These are phyloP conservation scores for Penicillium sp. DNA, from an alignment of 2,329 filamentous ascomycete genomes.

Conservation along the genomic window DNA sequence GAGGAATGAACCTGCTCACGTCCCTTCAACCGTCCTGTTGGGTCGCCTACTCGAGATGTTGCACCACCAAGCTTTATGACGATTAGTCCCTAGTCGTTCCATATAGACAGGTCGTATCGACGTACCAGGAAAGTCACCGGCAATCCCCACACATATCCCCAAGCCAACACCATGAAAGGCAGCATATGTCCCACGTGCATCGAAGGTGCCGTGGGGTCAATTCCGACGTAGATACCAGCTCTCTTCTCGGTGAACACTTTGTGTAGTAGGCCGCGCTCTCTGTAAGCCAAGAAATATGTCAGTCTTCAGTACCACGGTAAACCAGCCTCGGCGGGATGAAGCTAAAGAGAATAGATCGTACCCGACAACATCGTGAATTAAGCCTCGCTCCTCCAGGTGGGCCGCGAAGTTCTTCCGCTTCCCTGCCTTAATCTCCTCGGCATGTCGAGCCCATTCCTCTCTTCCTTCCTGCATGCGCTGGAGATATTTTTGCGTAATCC, in stretches of 20 bases:
- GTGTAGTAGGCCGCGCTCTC: slow-evolving; percentile 52
- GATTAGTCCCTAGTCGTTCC: slow-evolving; percentile 24
- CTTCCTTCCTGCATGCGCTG: slow-evolving; percentile 48
- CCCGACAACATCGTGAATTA: slow-evolving; percentile 56
- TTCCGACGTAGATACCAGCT: slow-evolving; percentile 55
- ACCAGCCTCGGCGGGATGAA: background rate
- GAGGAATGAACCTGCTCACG: slow-evolving; percentile 46
- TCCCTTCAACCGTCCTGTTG: slow-evolving; percentile 51
- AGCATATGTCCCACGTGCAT: slow-evolving; percentile 59
- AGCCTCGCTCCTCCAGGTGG: slow-evolving; percentile 54
- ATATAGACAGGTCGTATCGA: background rate
- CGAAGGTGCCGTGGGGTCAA: slow-evolving; percentile 58
- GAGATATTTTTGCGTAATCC: slow-evolving; percentile 46
- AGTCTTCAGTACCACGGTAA: background rate
- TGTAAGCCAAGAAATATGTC: slow-evolving; percentile 26
- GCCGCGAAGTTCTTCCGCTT: slow-evolving; percentile 51
- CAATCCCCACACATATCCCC: slow-evolving; percentile 57
- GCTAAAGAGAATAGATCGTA: slow-evolving; percentile 30
- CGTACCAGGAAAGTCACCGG: slow-evolving; percentile 53
- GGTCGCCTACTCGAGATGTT: slow-evolving; percentile 55
- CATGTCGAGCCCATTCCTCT: slow-evolving; percentile 48
- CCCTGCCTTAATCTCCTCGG: slow-evolving; percentile 52
- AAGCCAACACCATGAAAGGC: slow-evolving; percentile 58
- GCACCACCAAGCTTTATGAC: slow-evolving; percentile 52
- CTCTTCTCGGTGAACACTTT: slow-evolving; percentile 53